Conservation (phyloP, 2,329 filamentous ascomycete species). For the Metarhizium sp. region DNA sequence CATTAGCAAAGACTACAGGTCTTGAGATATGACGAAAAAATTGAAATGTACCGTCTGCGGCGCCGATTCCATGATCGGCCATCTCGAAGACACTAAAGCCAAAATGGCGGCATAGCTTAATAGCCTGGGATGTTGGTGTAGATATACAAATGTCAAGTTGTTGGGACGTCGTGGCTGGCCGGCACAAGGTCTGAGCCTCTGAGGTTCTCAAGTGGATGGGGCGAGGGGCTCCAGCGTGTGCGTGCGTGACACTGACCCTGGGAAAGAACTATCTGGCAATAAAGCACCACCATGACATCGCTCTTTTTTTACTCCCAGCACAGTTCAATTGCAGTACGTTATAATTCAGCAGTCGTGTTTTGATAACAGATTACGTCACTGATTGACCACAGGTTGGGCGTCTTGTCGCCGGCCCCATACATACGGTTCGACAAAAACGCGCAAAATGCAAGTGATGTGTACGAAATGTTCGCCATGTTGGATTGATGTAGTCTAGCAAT, state of each 20-base stretch:
- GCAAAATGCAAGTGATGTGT: background rate
- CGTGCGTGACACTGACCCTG: background rate
- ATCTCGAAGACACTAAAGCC: slow-evolving; percentile 13
- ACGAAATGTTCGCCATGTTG: slow-evolving; percentile 8
- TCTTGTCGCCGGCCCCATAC: background rate
- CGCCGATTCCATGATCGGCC: slow-evolving; percentile 25
- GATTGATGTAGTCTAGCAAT: slow-evolving; percentile 23
- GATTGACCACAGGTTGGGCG: background rate
- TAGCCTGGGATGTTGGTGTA: background rate
- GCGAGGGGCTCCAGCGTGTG: background rate
- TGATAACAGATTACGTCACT: background rate
- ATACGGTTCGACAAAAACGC: background rate
- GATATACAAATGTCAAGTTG: background rate
- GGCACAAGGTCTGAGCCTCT: background rate
- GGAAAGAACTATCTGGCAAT: background rate
- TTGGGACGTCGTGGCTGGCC: background rate
- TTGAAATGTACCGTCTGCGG: slow-evolving; percentile 23
- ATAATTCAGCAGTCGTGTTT: background rate
- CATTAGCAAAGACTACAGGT: slow-evolving; percentile 14
- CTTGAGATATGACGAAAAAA: background rate
- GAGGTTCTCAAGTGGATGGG: slow-evolving; percentile 2
- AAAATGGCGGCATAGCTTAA: slow-evolving; percentile 4
- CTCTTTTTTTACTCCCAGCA: background rate
- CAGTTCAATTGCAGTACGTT: background rate
- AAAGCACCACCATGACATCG: background rate